phyloP scores from a whole-genome alignment of 208 protist genomes.

The Leishmania mexicana region DNA sequence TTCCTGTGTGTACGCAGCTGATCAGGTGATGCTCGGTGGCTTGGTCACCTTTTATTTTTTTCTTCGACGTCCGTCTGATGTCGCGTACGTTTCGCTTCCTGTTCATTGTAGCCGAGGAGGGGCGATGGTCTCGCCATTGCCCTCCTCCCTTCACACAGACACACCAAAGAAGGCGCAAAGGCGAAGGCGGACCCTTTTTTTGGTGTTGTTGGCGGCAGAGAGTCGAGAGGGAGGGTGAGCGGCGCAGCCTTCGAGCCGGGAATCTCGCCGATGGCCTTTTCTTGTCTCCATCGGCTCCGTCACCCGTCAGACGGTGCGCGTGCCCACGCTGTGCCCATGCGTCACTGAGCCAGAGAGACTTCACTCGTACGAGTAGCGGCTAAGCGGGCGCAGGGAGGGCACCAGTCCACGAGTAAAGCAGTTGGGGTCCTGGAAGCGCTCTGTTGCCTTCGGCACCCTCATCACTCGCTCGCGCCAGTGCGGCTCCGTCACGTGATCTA shows the following conservation, averaged over 20 bases:
- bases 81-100: neutral
- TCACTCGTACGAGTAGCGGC: slow-evolving; percentile 72
- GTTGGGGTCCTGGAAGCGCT: slow-evolving; percentile 83
- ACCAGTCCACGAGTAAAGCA: slow-evolving; percentile 62
- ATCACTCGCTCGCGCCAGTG: slow-evolving; percentile 74
- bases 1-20: neutral
- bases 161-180: neutral
- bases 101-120: neutral
- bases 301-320: neutral
- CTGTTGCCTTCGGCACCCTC: slow-evolving; percentile 41
- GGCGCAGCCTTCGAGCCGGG: neutral
- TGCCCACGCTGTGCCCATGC: neutral
- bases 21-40: neutral
- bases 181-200: neutral
- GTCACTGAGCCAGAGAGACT: neutral
- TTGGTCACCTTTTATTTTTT: neutral
- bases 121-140: neutral
- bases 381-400: slow-evolving; percentile 41
- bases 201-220: neutral
- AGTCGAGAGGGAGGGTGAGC: neutral
- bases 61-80: too few relatives aligned
- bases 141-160: neutral
- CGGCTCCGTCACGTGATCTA: slow-evolving; percentile 53
- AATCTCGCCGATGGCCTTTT: neutral
- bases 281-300: neutral